phyloP scores from a whole-genome alignment of 2,329 filamentous ascomycete species.

The Canariomyces notabilis region DNA sequence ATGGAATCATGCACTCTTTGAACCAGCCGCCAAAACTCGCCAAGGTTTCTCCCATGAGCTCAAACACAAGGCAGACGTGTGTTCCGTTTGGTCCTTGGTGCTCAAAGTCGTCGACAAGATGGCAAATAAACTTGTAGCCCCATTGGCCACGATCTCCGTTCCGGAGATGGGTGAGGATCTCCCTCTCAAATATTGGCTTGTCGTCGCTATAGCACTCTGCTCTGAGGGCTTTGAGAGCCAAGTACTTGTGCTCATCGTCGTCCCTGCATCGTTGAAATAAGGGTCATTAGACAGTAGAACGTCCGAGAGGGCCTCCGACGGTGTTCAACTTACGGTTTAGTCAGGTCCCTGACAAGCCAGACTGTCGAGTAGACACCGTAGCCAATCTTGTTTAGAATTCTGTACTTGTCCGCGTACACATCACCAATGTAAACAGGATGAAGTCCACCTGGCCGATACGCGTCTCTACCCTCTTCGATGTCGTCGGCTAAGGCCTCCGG shows the following conservation, averaged over 20 bases:
- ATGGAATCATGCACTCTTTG: conserved; percentile 4
- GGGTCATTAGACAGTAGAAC: background rate
- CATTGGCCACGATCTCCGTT: conserved; percentile 1
- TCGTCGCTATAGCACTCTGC: conserved; percentile 11
- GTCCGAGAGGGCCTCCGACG: background rate
- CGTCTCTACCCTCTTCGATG: conserved; percentile 9
- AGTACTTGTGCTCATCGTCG: conserved; percentile 9
- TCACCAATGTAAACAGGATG: conserved; percentile 16
- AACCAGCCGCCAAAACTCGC: conserved; percentile 9
- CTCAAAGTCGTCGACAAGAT: conserved; percentile 16
- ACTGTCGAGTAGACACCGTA: conserved; percentile 14
- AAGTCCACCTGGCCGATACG: conserved; percentile 12
- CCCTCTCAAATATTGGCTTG: conserved; percentile 15
- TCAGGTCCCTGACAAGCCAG: conserved; percentile 13
- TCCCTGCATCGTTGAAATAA: background rate
- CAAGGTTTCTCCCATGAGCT: conserved; percentile 18
- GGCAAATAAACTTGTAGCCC: conserved; percentile 14
- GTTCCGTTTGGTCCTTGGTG: conserved; percentile 14
- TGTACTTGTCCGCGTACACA: conserved; percentile 10
- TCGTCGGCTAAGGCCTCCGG: background rate
- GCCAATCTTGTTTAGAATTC: conserved; percentile 14
- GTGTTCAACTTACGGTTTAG: conserved; percentile 3
- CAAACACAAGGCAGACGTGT: conserved; percentile 17
- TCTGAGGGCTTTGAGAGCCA: conserved; percentile 16
- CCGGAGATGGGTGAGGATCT: conserved; percentile 16